These are phyloP conservation scores for Hypoxylon intermedium DNA, from an alignment of 495 filamentous ascomycete genomes.

Conservation along the genomic window DNA sequence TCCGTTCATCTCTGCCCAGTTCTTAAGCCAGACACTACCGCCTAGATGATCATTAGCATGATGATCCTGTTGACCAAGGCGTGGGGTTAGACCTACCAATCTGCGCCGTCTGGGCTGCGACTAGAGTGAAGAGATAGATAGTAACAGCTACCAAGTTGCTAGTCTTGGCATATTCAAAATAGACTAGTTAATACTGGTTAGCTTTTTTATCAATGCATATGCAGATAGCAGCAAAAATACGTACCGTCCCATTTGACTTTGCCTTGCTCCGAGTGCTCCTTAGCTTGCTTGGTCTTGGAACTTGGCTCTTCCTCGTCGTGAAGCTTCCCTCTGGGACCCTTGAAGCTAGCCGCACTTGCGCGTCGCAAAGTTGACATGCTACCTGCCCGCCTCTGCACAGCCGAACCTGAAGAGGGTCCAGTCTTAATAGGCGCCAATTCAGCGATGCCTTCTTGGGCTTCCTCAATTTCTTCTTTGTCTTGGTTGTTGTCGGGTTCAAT, in stretches of 20 bases:
- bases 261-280: constrained; percentile 88
- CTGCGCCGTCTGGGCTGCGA: constrained; percentile 81
- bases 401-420: constrained; percentile 47
- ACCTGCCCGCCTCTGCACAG: constrained; percentile 57
- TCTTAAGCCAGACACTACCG: constrained; percentile 91
- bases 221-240: constrained; percentile 6
- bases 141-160: constrained; percentile 85
- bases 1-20: constrained; percentile 84
- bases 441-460: constrained; percentile 70
- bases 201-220: constrained; percentile 6
- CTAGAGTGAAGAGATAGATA: constrained; percentile 78
- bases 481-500: constrained; percentile 57
- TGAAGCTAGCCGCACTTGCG: constrained; percentile 91
- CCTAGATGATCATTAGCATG: constrained; percentile 34
- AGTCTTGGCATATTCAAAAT: constrained; percentile 87
- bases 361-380: constrained; percentile 83
- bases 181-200: constrained; percentile 62
- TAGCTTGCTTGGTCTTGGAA: constrained; percentile 79
- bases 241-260: constrained; percentile 90
- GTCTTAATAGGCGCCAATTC: constrained; percentile 75
- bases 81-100: constrained; percentile 59
- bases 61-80: background rate
- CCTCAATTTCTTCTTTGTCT: constrained; percentile 70
- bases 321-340: constrained; percentile 79
- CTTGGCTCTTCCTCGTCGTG: constrained; percentile 79